Base-by-base conservation (phyloP, 495 filamentous ascomycete species). In the Pyrenula aspistea region DNA sequence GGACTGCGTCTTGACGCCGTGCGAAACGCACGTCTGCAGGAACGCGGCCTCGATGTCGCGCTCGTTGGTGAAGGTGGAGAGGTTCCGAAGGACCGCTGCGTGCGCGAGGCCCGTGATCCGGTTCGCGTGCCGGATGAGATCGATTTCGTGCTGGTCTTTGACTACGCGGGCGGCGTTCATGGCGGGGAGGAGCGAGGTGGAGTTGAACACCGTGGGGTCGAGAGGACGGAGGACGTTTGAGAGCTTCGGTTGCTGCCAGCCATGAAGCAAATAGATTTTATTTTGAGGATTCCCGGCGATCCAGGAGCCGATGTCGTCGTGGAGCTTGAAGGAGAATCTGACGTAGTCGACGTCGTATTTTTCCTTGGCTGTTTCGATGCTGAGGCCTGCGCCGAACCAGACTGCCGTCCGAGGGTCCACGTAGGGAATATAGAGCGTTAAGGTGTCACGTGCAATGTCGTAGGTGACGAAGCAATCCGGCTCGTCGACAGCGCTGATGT, bases 341-440 rank as follows among this genome's bases (percentile, higher is more conserved):
- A 89, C 88, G 8, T 77, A 74, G 64, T 96, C 92, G 61, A 96
- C 80, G 65, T 98, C 89, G 68, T 86, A 96, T 50, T 77, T 76
- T n/a, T 76, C 59, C 57, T 81, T 70, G 15, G 92, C 93, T 60
- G 95, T 87, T 36, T 87, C 77, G 49, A 75, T 65, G 8, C 81
- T 82, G 53, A 94, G 69, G 0, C 93, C 93, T 21, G 95, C 82
- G n/a, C 93, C 94, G 56, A 86, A 86, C 93, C 93, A 97, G 62
- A 97, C 88, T 2, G 95, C 91, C 54, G 79, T 82, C 51, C 88
- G 87, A 51, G 91, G 81, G 57, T 93, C 83, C 63, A 96, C 82
- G n/a, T 90, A 84, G 1, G 93, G 94, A 58, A 98, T 93, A 73
- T 88, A 98, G 54, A 97, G 84, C 0, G 89, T 95, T 31, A 90